These are phyloP conservation scores for Linum lewisii DNA, from an alignment of 345 rosid species.

Conservation along the genomic window DNA sequence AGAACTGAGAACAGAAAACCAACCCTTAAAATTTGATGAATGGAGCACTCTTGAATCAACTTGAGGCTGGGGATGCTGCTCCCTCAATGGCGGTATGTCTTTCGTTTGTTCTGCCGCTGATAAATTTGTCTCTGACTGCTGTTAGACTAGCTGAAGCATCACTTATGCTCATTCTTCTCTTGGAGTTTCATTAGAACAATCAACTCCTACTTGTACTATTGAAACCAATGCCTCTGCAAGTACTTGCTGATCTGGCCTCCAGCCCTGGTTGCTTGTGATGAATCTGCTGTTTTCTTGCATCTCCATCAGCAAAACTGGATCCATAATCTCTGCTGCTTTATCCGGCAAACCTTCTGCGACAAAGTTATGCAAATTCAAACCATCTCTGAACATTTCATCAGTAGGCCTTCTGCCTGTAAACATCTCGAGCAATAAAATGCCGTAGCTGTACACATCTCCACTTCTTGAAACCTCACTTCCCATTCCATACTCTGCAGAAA, in stretches of 20 bases:
- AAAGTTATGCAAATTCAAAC: slow-evolving; percentile 9
- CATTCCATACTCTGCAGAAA: slow-evolving; percentile 13
- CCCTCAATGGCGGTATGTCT: no score
- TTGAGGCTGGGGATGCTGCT: no score
- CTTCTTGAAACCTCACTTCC: not conserved
- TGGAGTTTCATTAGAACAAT: slow-evolving; percentile 8
- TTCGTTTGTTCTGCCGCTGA: not conserved
- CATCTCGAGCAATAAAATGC: slow-evolving; percentile 6
- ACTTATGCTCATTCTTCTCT: slow-evolving; percentile 11
- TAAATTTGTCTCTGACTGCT: slow-evolving; percentile 3
- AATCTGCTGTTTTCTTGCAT: not conserved
- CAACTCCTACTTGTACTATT: slow-evolving; percentile 6
- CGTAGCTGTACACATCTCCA: slow-evolving; percentile 10
- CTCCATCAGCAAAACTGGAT: slow-evolving; percentile 8
- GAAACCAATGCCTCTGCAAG: slow-evolving; percentile 2
- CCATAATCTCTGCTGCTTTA: not conserved
- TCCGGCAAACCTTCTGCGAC: not conserved
- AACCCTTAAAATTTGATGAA: no score
- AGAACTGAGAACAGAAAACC: no score
- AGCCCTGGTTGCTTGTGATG: not conserved
- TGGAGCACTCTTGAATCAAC: no score
- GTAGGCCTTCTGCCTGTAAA: slow-evolving; percentile 13
- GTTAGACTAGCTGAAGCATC: not conserved
- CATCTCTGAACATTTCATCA: not conserved
- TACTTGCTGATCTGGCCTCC: not conserved